Conservation (phyloP, 768 basidiomycete species). For the Coprinopsis marcescibilis region DNA sequence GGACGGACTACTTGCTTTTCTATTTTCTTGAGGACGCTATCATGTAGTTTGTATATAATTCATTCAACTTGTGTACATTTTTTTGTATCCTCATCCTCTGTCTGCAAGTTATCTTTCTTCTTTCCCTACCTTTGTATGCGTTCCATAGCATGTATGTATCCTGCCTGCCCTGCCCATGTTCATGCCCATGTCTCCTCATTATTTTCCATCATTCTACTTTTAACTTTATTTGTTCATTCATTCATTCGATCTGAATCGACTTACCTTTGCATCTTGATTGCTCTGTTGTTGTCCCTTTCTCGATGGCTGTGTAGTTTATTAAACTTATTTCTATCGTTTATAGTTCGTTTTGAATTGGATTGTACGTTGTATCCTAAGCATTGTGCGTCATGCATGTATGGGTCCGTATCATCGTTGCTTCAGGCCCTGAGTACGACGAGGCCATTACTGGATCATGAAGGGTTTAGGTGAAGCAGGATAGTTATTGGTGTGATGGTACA, state of each 20-base stretch:
- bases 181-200: neutral
- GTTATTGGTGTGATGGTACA: no score
- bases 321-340: neutral
- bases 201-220: neutral
- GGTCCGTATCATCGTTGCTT: no score
- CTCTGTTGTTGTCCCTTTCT: conserved; percentile 13
- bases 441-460: no score
- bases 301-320: neutral
- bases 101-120: neutral
- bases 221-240: neutral
- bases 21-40: neutral
- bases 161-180: neutral
- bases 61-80: no score
- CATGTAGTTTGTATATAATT: neutral
- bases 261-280: neutral
- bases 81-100: no score
- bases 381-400: no score
- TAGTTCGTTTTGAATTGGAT: neutral
- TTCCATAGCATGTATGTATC: neutral
- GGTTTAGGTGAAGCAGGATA: no score
- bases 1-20: neutral
- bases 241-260: neutral
- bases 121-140: neutral
- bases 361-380: no score
- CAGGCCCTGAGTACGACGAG: no score